A percentile compares a stretch with the other conserved stretches of the same genome.
Evolutionary conservation across 176 grass and related monocot genomes (phyloP).

Genomic region (Coix lacrymajobi): DNA sequence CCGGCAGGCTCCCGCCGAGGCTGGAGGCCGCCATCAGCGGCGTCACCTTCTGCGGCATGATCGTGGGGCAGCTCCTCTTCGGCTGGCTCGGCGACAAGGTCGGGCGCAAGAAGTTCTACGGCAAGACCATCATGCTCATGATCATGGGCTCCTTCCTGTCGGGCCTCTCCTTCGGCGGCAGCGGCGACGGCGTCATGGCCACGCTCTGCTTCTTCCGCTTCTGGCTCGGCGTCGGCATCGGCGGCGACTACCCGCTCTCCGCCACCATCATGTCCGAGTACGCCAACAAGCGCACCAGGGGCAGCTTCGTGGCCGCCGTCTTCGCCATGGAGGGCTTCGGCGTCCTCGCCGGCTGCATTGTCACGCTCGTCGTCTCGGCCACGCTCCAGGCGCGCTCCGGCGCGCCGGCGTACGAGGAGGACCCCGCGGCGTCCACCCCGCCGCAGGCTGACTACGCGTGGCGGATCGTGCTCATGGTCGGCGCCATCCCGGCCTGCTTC

Average conservation of each 20-base stretch:
- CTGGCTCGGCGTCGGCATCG: conserved; percentile 79
- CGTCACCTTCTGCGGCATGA: conserved; percentile 71
- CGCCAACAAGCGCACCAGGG: conserved; percentile 50
- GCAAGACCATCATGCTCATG: conserved; percentile 54
- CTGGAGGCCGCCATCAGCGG: conserved; percentile 49
- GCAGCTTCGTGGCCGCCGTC: conserved; percentile 59
- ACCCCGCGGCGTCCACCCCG: conserved; percentile 26
- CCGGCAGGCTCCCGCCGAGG: not conserved
- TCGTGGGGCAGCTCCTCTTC: conserved; percentile 72
- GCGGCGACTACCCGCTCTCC: conserved; percentile 67
- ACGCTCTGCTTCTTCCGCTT: conserved; percentile 77
- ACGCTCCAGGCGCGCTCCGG: conserved; percentile 27
- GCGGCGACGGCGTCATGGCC: conserved; percentile 19
- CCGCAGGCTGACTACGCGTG: conserved; percentile 63
- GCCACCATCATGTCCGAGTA: conserved; percentile 81
- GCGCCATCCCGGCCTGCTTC: conserved; percentile 57
- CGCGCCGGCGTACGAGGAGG: conserved; percentile 30
- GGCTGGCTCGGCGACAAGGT: conserved; percentile 78
- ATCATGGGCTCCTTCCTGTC: conserved; percentile 58
- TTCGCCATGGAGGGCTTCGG: conserved; percentile 73
- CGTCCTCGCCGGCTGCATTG: conserved; percentile 49
- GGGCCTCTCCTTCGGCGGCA: conserved; percentile 46
- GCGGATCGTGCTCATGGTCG: conserved; percentile 76
- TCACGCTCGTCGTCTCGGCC: conserved; percentile 33
- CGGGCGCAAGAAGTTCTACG: conserved; percentile 54